phyloP scores from a whole-genome alignment of 345 rosid genomes.

The Sapria himalayana region DNA sequence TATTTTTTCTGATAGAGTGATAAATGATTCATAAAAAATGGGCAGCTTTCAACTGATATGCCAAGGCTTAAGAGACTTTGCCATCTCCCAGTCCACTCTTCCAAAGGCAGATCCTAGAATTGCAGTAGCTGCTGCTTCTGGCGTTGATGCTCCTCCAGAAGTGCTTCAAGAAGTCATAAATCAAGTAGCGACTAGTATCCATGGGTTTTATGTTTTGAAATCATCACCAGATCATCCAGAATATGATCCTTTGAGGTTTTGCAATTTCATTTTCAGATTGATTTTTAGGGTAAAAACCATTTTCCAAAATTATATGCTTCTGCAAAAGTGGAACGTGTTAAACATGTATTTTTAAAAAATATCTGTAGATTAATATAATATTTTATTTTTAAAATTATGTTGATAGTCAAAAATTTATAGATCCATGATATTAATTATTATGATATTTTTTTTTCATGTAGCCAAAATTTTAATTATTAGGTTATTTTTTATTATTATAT shows the following conservation, averaged over 20 bases:
- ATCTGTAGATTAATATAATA: too few relatives aligned
- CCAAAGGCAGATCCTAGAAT: slow-evolving; percentile 54
- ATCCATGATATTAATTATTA: too few relatives aligned
- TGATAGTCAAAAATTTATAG: too few relatives aligned
- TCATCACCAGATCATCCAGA: slow-evolving; percentile 40
- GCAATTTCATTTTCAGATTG: too few relatives aligned
- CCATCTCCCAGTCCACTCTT: slow-evolving; percentile 31
- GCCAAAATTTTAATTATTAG: too few relatives aligned
- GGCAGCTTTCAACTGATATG: slow-evolving; percentile 40
- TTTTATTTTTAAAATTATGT: too few relatives aligned
- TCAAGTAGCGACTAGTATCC: slow-evolving; percentile 30
- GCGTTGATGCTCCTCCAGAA: slow-evolving; percentile 34
- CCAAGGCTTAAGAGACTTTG: slow-evolving; percentile 45
- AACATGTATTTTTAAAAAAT: too few relatives aligned
- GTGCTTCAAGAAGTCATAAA: slow-evolving; percentile 37
- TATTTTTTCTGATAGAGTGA: not conserved
- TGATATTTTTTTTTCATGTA: too few relatives aligned
- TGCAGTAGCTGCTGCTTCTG: slow-evolving; percentile 30
- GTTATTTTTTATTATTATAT: too few relatives aligned
- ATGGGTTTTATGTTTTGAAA: slow-evolving; percentile 28
- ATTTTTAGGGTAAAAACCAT: too few relatives aligned
- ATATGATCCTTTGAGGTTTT: slow-evolving; percentile 12
- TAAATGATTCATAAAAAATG: slow-evolving; percentile 1
- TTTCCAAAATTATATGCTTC: too few relatives aligned
- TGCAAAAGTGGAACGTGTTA: too few relatives aligned